These are phyloP conservation scores for Ogataea henricii DNA, from an alignment of 805 yeast genomes.

Conservation along the genomic window DNA sequence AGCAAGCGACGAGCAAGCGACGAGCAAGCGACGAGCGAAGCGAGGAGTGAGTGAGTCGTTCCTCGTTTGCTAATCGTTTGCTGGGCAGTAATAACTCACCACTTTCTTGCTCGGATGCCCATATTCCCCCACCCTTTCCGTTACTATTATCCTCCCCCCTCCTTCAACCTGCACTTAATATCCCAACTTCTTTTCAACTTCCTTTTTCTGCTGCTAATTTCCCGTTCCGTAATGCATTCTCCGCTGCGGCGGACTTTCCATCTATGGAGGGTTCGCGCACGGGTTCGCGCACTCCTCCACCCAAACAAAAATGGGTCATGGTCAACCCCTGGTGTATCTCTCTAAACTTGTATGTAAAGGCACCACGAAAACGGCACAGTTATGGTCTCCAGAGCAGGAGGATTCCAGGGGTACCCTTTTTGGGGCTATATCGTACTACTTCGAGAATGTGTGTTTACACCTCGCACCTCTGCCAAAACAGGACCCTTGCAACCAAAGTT, in stretches of 20 bases:
- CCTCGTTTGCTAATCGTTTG: no score
- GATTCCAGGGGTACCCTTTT: not conserved
- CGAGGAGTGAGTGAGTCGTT: not conserved
- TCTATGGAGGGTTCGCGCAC: no score
- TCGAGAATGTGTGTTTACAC: constrained; percentile 2
- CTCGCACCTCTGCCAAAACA: constrained; percentile 17
- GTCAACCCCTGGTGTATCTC: no score
- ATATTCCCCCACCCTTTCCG: no score
- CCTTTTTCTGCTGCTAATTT: not conserved
- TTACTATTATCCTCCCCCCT: no score
- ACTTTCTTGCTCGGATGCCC: no score
- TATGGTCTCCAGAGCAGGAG: not conserved
- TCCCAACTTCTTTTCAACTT: no score
- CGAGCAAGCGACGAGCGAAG: not conserved
- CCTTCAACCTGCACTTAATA: no score
- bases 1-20: not conserved
- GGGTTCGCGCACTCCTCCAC: not conserved
- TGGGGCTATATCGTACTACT: not conserved
- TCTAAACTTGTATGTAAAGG: not conserved
- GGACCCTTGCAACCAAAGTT: constrained; percentile 4
- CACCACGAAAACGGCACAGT: not conserved
- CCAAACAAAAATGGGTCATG: no score
- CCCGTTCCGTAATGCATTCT: not conserved
- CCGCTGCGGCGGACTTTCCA: no score
- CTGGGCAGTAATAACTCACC: no score